These are phyloP conservation scores for Xylaria sp. DNA, from an alignment of 2,329 filamentous ascomycete species.

Conservation along the genomic window DNA sequence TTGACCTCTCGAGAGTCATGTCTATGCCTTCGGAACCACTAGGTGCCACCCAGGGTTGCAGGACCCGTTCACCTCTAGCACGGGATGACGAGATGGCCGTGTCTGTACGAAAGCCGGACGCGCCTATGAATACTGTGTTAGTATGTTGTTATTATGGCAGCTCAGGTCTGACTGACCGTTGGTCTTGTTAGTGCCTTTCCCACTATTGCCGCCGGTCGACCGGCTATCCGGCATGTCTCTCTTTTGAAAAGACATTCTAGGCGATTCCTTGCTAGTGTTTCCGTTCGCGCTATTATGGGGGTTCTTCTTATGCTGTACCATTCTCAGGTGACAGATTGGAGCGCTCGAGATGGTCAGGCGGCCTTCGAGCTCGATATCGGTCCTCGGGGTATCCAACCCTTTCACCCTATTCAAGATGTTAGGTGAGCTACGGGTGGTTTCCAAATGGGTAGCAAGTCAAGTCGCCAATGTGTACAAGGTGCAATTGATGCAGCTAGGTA, in stretches of 20 bases:
- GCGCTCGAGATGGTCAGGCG: slow-evolving; percentile 35
- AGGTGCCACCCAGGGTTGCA: slow-evolving; percentile 82
- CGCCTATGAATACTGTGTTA: slow-evolving; percentile 61
- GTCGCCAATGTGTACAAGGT: slow-evolving; percentile 23
- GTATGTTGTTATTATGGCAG: slow-evolving; percentile 19
- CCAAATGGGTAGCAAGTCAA: slow-evolving; percentile 12
- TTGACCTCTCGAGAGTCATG: slow-evolving; percentile 75
- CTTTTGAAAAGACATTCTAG: slow-evolving; percentile 49
- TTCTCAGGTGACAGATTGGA: slow-evolving; percentile 47
- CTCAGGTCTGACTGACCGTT: slow-evolving; percentile 53
- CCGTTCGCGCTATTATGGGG: slow-evolving; percentile 48
- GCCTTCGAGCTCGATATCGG: slow-evolving; percentile 43
- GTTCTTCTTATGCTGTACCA: slow-evolving; percentile 51
- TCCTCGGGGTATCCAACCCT: slow-evolving; percentile 42
- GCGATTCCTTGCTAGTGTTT: slow-evolving; percentile 47
- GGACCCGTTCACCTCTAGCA: slow-evolving; percentile 74
- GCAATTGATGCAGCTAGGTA: slow-evolving; percentile 41
- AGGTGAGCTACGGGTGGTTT: slow-evolving; percentile 38
- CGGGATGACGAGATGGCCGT: slow-evolving; percentile 84
- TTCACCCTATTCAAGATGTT: slow-evolving; percentile 42
- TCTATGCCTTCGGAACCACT: slow-evolving; percentile 71
- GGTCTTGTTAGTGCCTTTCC: slow-evolving; percentile 53
- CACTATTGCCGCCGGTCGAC: slow-evolving; percentile 44
- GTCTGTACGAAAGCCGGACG: slow-evolving; percentile 83
- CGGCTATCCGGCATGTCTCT: slow-evolving; percentile 46